Evolutionary conservation across 768 basidiomycete genomes (phyloP).

Genomic region (Boletus vermiculosoides): DNA sequence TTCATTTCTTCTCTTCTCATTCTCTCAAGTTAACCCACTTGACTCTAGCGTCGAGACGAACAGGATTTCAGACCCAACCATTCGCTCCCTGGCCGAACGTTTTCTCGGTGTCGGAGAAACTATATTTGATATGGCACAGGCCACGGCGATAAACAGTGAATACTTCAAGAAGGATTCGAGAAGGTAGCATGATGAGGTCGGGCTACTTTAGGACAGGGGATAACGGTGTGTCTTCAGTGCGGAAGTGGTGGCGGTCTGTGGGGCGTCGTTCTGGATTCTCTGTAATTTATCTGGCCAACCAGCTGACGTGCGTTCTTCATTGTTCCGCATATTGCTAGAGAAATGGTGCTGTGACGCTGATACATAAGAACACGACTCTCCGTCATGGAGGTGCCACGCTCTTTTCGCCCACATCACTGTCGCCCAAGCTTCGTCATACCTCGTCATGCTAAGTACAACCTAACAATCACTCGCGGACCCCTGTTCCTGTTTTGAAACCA

Average conservation of each 20-base stretch:
- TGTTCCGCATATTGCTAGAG: slow-evolving; percentile 10
- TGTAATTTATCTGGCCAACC: slow-evolving; percentile 30
- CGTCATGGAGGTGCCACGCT: slow-evolving; percentile 8
- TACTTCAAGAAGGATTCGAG: slow-evolving; percentile 68
- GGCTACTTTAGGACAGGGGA: background rate
- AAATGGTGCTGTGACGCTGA: slow-evolving; percentile 5
- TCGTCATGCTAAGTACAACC: background rate
- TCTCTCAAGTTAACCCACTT: background rate
- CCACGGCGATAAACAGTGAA: slow-evolving; percentile 78
- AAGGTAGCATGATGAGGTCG: slow-evolving; percentile 26
- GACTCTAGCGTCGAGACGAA: slow-evolving; percentile 59
- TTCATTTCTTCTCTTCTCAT: slow-evolving; percentile 3
- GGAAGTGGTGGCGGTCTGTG: slow-evolving; percentile 8
- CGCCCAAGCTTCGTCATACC: background rate
- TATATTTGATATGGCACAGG: slow-evolving; percentile 82
- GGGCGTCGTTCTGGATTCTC: slow-evolving; percentile 21
- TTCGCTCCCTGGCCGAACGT: slow-evolving; percentile 72
- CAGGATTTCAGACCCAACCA: slow-evolving; percentile 71
- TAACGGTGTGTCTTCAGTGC: slow-evolving; percentile 6
- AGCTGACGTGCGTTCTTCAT: slow-evolving; percentile 27
- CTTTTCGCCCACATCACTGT: background rate
- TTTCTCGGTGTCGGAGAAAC: slow-evolving; percentile 88
- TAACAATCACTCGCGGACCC: background rate
- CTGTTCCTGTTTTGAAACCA: background rate
- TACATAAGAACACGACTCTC: slow-evolving; percentile 8